These are phyloP conservation scores for Passiflora organensis DNA, from an alignment of 345 rosid species.

Conservation along the genomic window DNA sequence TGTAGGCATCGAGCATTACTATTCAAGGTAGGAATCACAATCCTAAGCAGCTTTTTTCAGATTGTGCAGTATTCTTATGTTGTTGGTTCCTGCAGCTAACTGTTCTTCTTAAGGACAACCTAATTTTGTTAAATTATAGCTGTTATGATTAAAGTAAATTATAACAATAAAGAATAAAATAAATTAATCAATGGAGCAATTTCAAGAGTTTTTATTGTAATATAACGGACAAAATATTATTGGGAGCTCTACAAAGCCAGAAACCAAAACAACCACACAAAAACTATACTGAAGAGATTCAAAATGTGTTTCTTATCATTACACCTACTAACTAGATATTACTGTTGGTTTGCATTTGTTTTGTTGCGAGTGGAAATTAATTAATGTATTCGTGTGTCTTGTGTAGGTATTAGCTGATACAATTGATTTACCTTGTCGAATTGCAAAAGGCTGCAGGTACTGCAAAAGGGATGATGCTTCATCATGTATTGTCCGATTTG, in stretches of 20 bases:
- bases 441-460: slow-evolving; percentile 95
- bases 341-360: background rate
- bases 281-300: too few species aligned
- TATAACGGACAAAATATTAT: too few species aligned
- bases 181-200: too few species aligned
- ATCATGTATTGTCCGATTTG: slow-evolving; percentile 94
- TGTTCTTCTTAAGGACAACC: background rate
- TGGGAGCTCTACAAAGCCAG: too few species aligned
- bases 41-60: background rate
- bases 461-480: slow-evolving; percentile 84
- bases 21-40: slow-evolving; percentile 57
- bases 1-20: slow-evolving; percentile 95
- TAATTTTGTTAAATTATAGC: too few species aligned
- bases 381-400: slow-evolving; percentile 14
- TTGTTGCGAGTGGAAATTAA: slow-evolving; percentile 3
- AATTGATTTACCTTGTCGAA: slow-evolving; percentile 95
- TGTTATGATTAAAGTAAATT: too few species aligned
- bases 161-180: too few species aligned
- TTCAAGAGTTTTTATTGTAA: too few species aligned
- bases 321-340: background rate
- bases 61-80: background rate
- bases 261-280: too few species aligned
- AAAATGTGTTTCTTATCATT: too few species aligned
- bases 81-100: background rate
- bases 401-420: slow-evolving; percentile 86